phyloP scores from a whole-genome alignment of 2,329 filamentous ascomycete species.

The Aspergillus flavus region DNA sequence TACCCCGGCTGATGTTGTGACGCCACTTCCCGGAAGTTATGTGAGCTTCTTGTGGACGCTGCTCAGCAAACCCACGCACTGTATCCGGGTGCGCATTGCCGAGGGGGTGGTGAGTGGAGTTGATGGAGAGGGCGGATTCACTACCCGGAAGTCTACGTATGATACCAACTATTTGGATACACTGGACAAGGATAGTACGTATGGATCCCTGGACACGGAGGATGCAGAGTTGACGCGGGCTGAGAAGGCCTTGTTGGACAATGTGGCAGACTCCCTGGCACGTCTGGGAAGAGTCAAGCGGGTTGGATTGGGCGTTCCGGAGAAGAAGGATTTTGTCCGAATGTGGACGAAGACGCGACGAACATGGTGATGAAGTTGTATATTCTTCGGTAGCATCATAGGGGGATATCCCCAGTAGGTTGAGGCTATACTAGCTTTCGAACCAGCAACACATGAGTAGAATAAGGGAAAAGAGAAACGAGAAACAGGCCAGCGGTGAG shows the following conservation, averaged over 20 bases:
- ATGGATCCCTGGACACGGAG: slow-evolving; percentile 16
- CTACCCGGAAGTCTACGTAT: slow-evolving; percentile 37
- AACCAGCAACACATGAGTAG: not conserved
- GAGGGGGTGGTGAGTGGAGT: slow-evolving; percentile 59
- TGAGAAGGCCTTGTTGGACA: slow-evolving; percentile 73
- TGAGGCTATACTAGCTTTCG: not conserved
- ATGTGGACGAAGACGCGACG: slow-evolving; percentile 60
- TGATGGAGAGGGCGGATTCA: slow-evolving; percentile 24
- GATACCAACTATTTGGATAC: slow-evolving; percentile 51
- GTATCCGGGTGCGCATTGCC: slow-evolving; percentile 87
- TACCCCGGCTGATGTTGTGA: slow-evolving; percentile 85
- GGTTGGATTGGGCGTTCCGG: slow-evolving; percentile 77
- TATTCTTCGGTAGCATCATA: not conserved
- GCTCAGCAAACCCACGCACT: slow-evolving; percentile 81
- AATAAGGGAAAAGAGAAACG: not conserved
- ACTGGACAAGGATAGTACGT: slow-evolving; percentile 41
- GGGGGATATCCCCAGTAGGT: not conserved
- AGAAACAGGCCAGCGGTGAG: not conserved
- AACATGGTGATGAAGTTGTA: slow-evolving; percentile 25
- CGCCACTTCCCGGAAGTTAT: slow-evolving; percentile 78
- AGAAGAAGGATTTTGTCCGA: slow-evolving; percentile 81
- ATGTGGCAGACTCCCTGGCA: slow-evolving; percentile 83
- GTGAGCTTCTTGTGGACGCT: slow-evolving; percentile 80
- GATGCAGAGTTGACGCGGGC: slow-evolving; percentile 46
- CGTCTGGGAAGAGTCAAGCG: slow-evolving; percentile 84